Evolutionary conservation across 2,329 filamentous ascomycete genomes (phyloP).

Genomic region (Aspergillus viridinutans): DNA sequence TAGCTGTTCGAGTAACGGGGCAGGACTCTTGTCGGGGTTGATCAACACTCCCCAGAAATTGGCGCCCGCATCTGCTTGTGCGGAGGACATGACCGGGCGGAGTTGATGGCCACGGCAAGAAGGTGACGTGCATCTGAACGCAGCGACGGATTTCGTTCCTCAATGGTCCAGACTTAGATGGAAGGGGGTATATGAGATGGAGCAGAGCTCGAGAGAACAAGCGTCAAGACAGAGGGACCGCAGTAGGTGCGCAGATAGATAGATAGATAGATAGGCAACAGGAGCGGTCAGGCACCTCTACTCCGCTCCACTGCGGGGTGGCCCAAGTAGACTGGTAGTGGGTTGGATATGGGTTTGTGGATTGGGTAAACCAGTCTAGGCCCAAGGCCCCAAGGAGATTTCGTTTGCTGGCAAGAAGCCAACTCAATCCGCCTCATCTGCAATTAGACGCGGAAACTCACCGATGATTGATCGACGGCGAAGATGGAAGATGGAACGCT

Average conservation of each 20-base stretch:
- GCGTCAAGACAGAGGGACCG: neutral
- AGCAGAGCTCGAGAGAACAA: neutral
- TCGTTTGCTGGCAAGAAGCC: neutral
- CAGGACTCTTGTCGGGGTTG: constrained; percentile 62
- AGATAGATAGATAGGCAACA: neutral
- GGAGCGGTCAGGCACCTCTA: constrained; percentile 4
- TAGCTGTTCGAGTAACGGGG: constrained; percentile 62
- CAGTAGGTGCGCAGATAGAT: neutral
- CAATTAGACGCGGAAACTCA: neutral
- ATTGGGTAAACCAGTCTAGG: no score
- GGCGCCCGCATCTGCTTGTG: constrained; percentile 13
- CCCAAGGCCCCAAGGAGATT: neutral
- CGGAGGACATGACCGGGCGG: constrained; percentile 27
- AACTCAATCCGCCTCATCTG: neutral
- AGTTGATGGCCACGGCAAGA: constrained; percentile 11
- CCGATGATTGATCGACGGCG: neutral
- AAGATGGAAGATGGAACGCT: neutral
- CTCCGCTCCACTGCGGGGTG: neutral
- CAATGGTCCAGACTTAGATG: neutral
- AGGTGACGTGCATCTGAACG: constrained; percentile 12
- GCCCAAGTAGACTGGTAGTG: no score
- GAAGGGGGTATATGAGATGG: neutral
- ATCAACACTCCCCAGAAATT: constrained; percentile 61
- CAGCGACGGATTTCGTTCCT: constrained; percentile 11
- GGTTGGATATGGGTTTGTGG: no score